A percentile compares a stretch with the other conserved stretches of the same genome.
phyloP scores from a whole-genome alignment of 306 rosid genomes.

The Echinosophora koreensis region DNA sequence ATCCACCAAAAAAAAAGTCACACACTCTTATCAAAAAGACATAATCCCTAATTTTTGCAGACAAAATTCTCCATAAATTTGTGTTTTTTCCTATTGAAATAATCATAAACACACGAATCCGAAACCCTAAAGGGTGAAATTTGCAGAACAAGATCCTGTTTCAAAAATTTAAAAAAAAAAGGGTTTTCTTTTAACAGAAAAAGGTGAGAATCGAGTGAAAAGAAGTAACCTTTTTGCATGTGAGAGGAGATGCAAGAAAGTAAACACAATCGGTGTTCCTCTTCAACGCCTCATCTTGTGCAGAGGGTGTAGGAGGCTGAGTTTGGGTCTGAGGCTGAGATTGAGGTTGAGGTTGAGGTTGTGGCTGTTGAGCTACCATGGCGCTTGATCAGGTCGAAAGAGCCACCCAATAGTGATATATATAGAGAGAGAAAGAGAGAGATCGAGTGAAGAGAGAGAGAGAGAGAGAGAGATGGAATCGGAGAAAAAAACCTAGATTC shows the following conservation, averaged over 20 bases:
- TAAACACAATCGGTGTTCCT: constrained; percentile 97
- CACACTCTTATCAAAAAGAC: background rate
- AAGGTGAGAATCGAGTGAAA: background rate
- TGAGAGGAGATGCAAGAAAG: constrained; percentile 97
- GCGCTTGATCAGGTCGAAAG: constrained; percentile 43
- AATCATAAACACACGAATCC: background rate
- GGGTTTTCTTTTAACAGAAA: background rate
- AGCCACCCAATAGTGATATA: constrained; percentile 27
- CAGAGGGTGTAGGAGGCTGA: constrained; percentile 55
- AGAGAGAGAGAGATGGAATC: constrained; percentile 43
- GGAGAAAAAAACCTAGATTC: background rate
- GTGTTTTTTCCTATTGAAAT: background rate
- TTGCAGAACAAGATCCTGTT: background rate
- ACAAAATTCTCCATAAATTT: constrained; percentile 35
- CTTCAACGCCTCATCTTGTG: constrained; percentile 89
- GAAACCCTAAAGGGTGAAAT: constrained; percentile 48
- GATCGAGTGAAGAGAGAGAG: constrained; percentile 39
- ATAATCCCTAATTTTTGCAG: background rate
- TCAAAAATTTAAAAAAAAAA: background rate
- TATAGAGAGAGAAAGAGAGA: constrained; percentile 38
- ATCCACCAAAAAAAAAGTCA: background rate
- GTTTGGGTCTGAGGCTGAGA: constrained; percentile 30
- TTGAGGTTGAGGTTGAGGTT: constrained; percentile 55
- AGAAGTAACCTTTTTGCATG: constrained; percentile 86
- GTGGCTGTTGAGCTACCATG: constrained; percentile 75